A percentile compares a stretch with the other conserved stretches of the same genome.
Evolutionary conservation across 257 asterid genomes (phyloP).

Genomic region (Eucommia ulmoides): DNA sequence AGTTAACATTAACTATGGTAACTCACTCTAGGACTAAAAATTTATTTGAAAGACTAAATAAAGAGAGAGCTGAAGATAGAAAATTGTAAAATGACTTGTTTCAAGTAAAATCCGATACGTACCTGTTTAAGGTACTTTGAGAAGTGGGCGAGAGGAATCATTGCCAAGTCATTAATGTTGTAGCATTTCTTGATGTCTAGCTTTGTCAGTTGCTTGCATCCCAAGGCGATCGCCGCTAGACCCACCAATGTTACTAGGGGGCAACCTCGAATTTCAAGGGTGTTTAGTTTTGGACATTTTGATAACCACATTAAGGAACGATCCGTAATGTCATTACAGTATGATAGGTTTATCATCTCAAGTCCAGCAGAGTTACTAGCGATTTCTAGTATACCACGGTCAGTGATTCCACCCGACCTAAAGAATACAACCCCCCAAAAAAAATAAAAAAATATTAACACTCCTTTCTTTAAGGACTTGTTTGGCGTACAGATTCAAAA

Average conservation of each 20-base stretch:
- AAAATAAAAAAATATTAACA: background rate
- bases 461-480: too few species aligned
- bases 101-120: background rate
- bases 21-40: too few species aligned
- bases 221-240: conserved; percentile 16
- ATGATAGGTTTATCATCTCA: conserved; percentile 24
- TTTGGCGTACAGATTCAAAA: too few species aligned
- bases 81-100: too few species aligned
- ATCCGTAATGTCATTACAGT: conserved; percentile 21
- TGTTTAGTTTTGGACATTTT: conserved; percentile 10
- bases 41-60: too few species aligned
- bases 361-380: conserved; percentile 20
- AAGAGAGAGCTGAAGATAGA: too few species aligned
- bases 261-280: conserved; percentile 30
- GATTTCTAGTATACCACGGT: conserved; percentile 14
- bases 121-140: conserved; percentile 24
- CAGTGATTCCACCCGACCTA: conserved; percentile 21
- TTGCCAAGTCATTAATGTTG: conserved; percentile 17
- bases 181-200: conserved; percentile 26
- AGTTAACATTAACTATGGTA: too few species aligned
- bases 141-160: conserved; percentile 21
- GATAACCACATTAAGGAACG: conserved; percentile 13
- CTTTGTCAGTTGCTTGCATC: conserved; percentile 14
- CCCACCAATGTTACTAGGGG: conserved; percentile 19
- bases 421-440: background rate